A percentile compares a stretch with the other conserved stretches of the same genome.
These are phyloP conservation scores for Starmera dryadoides DNA, from an alignment of 805 yeast species.

Conservation along the genomic window DNA sequence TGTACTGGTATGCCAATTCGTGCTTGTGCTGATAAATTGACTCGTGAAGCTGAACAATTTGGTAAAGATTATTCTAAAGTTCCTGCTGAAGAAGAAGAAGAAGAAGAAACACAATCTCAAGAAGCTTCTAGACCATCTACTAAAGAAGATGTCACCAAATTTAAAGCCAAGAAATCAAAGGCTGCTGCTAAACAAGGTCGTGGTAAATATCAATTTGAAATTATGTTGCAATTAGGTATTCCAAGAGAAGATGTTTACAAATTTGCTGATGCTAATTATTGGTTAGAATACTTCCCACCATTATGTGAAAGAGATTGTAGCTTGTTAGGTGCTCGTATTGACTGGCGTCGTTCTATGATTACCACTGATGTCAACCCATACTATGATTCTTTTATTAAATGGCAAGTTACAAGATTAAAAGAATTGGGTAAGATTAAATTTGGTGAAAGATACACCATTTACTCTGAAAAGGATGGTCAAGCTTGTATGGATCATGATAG, in stretches of 20 bases:
- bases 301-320: slow-evolving; percentile 75
- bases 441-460: slow-evolving; percentile 96
- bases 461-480: slow-evolving; percentile 97
- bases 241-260: slow-evolving; percentile 73
- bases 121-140: slow-evolving; percentile 27
- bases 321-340: slow-evolving; percentile 85
- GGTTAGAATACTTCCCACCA: slow-evolving; percentile 92
- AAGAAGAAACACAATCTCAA: slow-evolving; percentile 28
- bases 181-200: slow-evolving; percentile 92
- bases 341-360: slow-evolving; percentile 95
- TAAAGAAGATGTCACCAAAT: slow-evolving; percentile 80
- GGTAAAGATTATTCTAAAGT: slow-evolving; percentile 72
- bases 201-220: slow-evolving; percentile 91
- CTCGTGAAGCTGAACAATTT: slow-evolving; percentile 86
- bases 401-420: slow-evolving; percentile 91
- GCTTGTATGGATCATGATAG: slow-evolving; percentile 99
- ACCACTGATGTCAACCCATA: slow-evolving; percentile 95
- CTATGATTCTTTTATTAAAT: slow-evolving; percentile 89
- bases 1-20: slow-evolving; percentile 99
- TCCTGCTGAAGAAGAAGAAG: slow-evolving; percentile 59
- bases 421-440: slow-evolving; percentile 88
- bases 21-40: slow-evolving; percentile 92
- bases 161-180: slow-evolving; percentile 87
- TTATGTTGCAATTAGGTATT: slow-evolving; percentile 92
- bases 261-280: slow-evolving; percentile 87